These are phyloP conservation scores for Candida awuae DNA, from an alignment of 805 yeast species.

Conservation along the genomic window DNA sequence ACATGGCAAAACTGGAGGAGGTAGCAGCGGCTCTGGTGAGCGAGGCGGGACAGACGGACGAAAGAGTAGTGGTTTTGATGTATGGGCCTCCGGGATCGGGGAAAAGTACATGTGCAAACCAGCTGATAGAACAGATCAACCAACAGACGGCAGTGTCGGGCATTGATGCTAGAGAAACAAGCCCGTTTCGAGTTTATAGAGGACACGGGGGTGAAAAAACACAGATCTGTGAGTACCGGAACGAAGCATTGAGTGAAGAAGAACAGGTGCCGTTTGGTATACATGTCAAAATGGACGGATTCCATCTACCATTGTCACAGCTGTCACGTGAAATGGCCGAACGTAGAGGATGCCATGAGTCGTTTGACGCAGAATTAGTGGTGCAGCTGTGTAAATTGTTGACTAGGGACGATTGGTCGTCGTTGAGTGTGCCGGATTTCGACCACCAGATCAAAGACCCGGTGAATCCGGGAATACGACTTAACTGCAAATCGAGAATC, in stretches of 20 bases:
- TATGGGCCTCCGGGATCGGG: slow-evolving; percentile 86
- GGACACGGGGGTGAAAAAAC: slow-evolving; percentile 2
- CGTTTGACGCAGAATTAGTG: slow-evolving; percentile 60
- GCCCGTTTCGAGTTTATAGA: background rate
- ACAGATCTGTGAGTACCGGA: slow-evolving; percentile 5
- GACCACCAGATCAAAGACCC: slow-evolving; percentile 76
- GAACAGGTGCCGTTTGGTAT: slow-evolving; percentile 30
- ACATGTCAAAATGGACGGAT: slow-evolving; percentile 69
- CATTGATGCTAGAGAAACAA: background rate
- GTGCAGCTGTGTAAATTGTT: slow-evolving; percentile 29
- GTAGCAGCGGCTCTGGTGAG: background rate
- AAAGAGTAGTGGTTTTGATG: slow-evolving; percentile 45
- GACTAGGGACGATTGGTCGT: slow-evolving; percentile 8
- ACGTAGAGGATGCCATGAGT: slow-evolving; percentile 78
- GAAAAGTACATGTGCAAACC: slow-evolving; percentile 56
- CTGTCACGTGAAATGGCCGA: slow-evolving; percentile 45
- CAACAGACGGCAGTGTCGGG: background rate
- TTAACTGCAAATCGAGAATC: slow-evolving; percentile 35
- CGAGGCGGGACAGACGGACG: background rate
- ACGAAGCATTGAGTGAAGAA: background rate
- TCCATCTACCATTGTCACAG: slow-evolving; percentile 48
- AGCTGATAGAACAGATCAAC: slow-evolving; percentile 30
- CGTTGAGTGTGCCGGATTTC: slow-evolving; percentile 54
- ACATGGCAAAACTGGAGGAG: slow-evolving; percentile 1
- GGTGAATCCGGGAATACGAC: slow-evolving; percentile 41